Evolutionary conservation across 1,284 basidiomycete genomes (phyloP), one percentile per base, ranked within the genome.

Genomic region (Afroboletus lepidellus): DNA sequence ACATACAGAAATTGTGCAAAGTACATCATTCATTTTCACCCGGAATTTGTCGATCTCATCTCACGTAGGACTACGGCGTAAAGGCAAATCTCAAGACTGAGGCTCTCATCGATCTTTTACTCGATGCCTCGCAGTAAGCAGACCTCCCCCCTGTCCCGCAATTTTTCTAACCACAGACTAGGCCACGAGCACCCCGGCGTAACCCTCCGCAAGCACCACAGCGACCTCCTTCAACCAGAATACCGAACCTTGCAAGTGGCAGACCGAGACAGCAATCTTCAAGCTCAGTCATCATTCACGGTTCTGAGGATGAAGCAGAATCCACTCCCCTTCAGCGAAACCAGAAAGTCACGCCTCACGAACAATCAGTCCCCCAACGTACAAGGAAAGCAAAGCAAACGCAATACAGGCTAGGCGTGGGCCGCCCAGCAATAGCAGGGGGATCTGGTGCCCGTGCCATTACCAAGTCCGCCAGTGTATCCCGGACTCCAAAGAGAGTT

Each of bases 31-130:
- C 32, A 21, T 39, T 20, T 13, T 27, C 11, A 50, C 39, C 51
- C 56, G 61, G 53, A 59, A 58, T 41, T 16, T 34, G 36, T 13
- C 49, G 8, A 57, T 57, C 53, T 62, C 58, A 68, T 48, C 44
- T 55, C 48, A 48, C 33, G 52, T 36, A 90, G 87, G 85, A 88
- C 58, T 82, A 84, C 65, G 87, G 87, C 52, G 80, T 90, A 55
- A 85, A 79, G 67, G 87, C 88, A 45, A 90, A 90, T 68, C 78
- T 90, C 64, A 90, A 87, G 72, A 80, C 85, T 23, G 86, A 88
- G 60, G 81, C 81, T 41, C 72, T 90, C 56, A 87, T 90, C 61
- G 83, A 89, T 61, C 73, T 87, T n/a, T 72, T 90, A 15, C 70
- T 87, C 13, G 79, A 84, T 59, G 74, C 80, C 51, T 66, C 68